These are phyloP conservation scores for Xylaria sp. DNA, from an alignment of 2,329 filamentous ascomycete genomes.

Conservation along the genomic window DNA sequence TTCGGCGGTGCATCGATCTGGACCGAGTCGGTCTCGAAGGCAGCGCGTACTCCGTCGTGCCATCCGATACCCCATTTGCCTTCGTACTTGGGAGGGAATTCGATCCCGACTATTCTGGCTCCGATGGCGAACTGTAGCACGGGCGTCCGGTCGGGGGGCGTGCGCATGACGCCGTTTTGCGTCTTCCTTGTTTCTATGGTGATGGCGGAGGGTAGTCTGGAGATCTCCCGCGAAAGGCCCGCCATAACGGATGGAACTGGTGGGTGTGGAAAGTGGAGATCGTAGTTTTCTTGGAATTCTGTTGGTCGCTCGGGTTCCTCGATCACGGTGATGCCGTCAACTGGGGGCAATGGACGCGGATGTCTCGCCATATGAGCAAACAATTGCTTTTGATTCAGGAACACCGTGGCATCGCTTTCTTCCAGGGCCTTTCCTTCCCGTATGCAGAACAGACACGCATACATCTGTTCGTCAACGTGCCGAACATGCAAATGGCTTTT, in stretches of 20 bases:
- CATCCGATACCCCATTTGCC: constrained; percentile 62
- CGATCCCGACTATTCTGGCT: constrained; percentile 53
- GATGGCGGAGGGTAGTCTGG: constrained; percentile 47
- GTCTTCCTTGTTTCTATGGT: constrained; percentile 52
- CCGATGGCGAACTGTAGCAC: constrained; percentile 52
- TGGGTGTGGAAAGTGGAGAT: constrained; percentile 51
- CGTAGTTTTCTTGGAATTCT: constrained; percentile 52
- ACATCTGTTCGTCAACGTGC: constrained; percentile 55
- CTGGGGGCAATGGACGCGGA: constrained; percentile 53
- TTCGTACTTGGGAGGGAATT: constrained; percentile 53
- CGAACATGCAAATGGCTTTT: constrained; percentile 57
- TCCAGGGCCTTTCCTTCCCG: constrained; percentile 52
- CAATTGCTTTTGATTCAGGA: constrained; percentile 55
- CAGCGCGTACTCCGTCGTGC: constrained; percentile 56
- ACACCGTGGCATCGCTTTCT: constrained; percentile 59
- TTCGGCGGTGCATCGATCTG: constrained; percentile 51
- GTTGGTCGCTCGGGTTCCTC: constrained; percentile 47
- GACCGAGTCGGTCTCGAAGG: constrained; percentile 52
- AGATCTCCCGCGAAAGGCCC: constrained; percentile 45
- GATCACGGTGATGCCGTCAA: constrained; percentile 53
- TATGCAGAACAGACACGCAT: constrained; percentile 59
- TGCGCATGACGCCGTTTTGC: constrained; percentile 48
- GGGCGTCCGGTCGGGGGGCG: constrained; percentile 48
- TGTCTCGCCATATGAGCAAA: constrained; percentile 58
- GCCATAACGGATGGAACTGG: constrained; percentile 45